Evolutionary conservation across 2,329 filamentous ascomycete species (phyloP), one percentile per base, ranked within the genome.

Genomic region (Cytospora paraplurivora): DNA sequence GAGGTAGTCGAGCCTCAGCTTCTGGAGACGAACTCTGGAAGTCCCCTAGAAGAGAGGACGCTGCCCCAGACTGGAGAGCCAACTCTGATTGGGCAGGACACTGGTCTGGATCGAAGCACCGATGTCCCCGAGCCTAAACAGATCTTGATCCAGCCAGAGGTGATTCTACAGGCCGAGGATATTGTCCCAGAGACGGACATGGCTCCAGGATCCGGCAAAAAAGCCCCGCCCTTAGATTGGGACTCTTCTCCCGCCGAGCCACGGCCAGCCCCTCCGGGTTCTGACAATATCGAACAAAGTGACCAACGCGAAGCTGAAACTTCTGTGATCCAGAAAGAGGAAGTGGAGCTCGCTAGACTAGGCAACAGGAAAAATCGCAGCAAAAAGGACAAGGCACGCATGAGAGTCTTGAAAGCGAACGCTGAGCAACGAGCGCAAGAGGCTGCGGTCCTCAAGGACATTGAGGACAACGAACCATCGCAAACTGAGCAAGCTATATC

Each of bases 331-430:
- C 57, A 47, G 37, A 55, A 66, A n/a, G 64, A 66, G 27, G 49
- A 56, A 13, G 55, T 35, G 12, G 58, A 64, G 27, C 41, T 66
- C 1, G 59, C 57, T 35, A 52, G 58, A 54, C 62, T 66, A 7
- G 56, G 58, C 33, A 51, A 37, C 34, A 66, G 62, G 54, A 66
- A 52, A 21, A 66, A 64, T n/a, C 62, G 34, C 15, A 62, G 37
- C 41, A 66, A 61, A 44, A 66, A 64, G 19, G 64, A 64, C 44
- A 66, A 66, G 49, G 27, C 32, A 35, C 64, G 62, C 32, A 58
- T 66, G 27, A 66, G 51, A 19, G 17, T 33, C 10, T 27, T 66
- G 54, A 49, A 57, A 33, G 51, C 62, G 2, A 66, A 62, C 19
- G 51, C 57, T 27, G 53, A 55, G 41, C 60, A 49, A 54, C 62